phyloP scores from a whole-genome alignment of 75 land plant species.

The Azolla pinnata region DNA sequence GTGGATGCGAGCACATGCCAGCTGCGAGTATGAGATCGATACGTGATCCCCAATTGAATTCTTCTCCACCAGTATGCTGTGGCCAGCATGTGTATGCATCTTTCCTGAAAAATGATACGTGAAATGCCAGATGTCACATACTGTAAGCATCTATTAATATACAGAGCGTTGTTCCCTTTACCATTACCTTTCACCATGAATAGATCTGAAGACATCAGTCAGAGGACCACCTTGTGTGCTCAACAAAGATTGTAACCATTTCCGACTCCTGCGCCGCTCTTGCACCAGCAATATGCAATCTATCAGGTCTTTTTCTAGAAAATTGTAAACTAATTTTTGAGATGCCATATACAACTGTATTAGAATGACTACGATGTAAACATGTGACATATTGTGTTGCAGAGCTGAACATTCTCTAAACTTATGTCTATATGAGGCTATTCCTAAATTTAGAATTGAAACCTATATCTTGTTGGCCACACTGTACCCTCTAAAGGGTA shows the following conservation, averaged over 20 bases:
- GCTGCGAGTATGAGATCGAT: constrained; percentile 76
- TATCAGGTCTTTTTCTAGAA: no score
- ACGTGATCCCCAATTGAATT: constrained; percentile 79
- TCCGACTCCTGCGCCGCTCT: constrained; percentile 68
- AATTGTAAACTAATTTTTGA: no score
- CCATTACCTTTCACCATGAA: constrained; percentile 67
- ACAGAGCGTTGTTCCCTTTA: background rate
- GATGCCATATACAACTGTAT: no score
- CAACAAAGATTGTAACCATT: constrained; percentile 69
- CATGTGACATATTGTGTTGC: no score
- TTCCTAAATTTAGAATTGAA: no score
- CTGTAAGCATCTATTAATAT: background rate
- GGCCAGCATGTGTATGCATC: constrained; percentile 92
- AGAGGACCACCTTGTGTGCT: constrained; percentile 61
- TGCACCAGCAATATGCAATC: no score
- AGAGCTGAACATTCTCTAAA: no score
- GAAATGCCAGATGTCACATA: background rate
- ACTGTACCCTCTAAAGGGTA: no score
- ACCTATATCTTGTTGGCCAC: no score
- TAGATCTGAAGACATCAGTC: constrained; percentile 63
- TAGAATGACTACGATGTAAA: no score
- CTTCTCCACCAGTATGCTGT: constrained; percentile 65
- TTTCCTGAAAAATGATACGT: constrained; percentile 30
- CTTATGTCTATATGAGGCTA: no score
- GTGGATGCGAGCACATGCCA: constrained; percentile 56